Percentiles rank a stretch among this genome's conserved stretches.
Evolutionary conservation across 2,329 filamentous ascomycete genomes (phyloP).

Genomic region (Onygenales sp.): DNA sequence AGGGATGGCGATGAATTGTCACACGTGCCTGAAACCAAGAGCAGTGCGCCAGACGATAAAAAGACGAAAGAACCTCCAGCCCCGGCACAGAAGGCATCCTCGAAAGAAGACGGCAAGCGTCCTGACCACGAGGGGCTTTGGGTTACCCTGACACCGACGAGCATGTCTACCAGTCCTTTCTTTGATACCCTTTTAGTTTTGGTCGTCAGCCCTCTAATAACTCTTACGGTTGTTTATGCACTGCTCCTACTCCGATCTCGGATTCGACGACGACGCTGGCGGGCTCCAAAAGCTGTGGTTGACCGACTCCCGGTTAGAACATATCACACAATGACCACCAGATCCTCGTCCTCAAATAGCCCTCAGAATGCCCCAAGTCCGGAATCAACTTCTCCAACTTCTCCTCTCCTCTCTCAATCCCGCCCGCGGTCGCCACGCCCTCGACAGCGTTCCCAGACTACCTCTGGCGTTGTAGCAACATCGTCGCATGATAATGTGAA

Average conservation of each 20-base stretch:
- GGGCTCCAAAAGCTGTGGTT: conserved; percentile 94
- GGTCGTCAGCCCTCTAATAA: conserved; percentile 89
- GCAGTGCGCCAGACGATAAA: conserved; percentile 8
- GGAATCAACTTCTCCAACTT: conserved; percentile 59
- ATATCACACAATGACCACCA: conserved; percentile 71
- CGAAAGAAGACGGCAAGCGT: conserved; percentile 21
- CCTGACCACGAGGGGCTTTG: conserved; percentile 68
- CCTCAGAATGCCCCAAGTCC: conserved; percentile 53
- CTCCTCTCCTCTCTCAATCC: conserved; percentile 55
- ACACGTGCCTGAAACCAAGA: background rate
- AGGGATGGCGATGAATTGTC: background rate
- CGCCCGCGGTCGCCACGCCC: conserved; percentile 20
- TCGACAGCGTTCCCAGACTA: conserved; percentile 30
- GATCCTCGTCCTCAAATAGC: conserved; percentile 47
- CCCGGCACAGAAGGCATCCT: conserved; percentile 5
- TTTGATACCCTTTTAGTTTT: conserved; percentile 93
- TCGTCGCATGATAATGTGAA: conserved; percentile 13
- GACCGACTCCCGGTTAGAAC: conserved; percentile 90
- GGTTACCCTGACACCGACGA: conserved; percentile 92
- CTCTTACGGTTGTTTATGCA: conserved; percentile 84
- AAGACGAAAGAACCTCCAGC: conserved; percentile 6
- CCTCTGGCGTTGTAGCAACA: conserved; percentile 21
- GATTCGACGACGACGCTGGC: conserved; percentile 81
- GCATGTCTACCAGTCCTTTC: conserved; percentile 79
- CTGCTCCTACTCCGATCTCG: conserved; percentile 78